phyloP scores from a whole-genome alignment of 208 protist species.

The Acanthamoeba culbertsoni region DNA sequence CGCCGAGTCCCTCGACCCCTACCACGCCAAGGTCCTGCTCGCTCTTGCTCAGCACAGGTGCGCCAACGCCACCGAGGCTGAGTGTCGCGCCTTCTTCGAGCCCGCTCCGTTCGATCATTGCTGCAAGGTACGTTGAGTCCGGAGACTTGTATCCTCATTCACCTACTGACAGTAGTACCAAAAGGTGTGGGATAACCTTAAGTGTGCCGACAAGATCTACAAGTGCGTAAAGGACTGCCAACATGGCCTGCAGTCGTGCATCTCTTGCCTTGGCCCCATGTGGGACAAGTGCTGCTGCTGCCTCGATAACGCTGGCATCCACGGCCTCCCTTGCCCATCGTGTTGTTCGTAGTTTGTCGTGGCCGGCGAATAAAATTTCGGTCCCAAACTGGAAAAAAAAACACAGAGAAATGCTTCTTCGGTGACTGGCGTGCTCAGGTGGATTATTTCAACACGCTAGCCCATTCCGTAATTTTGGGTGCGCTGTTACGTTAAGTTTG shows the following conservation, averaged over 20 bases:
- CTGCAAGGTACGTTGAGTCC: slow-evolving; percentile 8
- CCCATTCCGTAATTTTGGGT: no score
- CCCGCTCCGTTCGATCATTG: slow-evolving; percentile 1
- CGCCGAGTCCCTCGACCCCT: neutral
- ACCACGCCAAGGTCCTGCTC: neutral
- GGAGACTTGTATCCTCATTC: neutral
- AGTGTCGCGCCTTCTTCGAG: slow-evolving; percentile 27
- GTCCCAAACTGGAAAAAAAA: no score
- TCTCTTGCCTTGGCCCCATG: neutral
- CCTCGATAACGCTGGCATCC: slow-evolving; percentile 35
- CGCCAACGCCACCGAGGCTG: slow-evolving; percentile 24
- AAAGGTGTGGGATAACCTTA: slow-evolving; percentile 24
- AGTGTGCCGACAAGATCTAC: slow-evolving; percentile 21
- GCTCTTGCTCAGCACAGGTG: neutral
- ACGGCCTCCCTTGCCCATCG: neutral
- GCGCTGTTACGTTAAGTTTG: no score
- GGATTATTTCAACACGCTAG: no score
- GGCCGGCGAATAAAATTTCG: neutral
- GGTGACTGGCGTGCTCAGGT: no score
- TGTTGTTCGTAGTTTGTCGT: neutral
- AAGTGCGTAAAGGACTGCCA: neutral
- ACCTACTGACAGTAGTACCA: neutral
- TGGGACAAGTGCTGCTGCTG: slow-evolving; percentile 43
- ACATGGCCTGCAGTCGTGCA: neutral
- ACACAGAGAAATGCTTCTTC: no score